phyloP scores from a whole-genome alignment of 345 rosid species.

The Populus pruinosa region DNA sequence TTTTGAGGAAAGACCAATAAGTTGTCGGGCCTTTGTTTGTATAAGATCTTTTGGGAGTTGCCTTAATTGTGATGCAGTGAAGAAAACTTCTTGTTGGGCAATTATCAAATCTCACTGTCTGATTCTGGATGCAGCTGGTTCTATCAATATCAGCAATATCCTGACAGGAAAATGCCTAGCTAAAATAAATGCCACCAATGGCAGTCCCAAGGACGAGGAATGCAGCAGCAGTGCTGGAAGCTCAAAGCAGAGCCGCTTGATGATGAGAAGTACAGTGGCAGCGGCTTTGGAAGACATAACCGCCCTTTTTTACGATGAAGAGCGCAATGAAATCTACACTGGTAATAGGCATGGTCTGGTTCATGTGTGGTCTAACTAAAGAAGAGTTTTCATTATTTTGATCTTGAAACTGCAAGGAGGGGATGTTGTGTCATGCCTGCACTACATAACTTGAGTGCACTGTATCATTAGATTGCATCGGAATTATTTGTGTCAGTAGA shows the following conservation, averaged over 20 bases:
- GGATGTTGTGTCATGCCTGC: neutral
- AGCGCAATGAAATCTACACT: constrained; percentile 87
- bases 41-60: constrained; percentile 1
- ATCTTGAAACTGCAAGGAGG: neutral
- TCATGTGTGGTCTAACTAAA: constrained; percentile 85
- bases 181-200: constrained; percentile 64
- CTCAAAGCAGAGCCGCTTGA: constrained; percentile 25
- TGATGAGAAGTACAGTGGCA: constrained; percentile 53
- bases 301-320: constrained; percentile 86
- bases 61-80: neutral
- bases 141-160: constrained; percentile 87
- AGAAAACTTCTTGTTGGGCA: neutral
- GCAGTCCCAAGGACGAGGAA: constrained; percentile 42
- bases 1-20: neutral
- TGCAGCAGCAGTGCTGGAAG: constrained; percentile 42
- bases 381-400: neutral
- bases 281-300: constrained; percentile 92
- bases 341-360: constrained; percentile 79
- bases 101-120: neutral
- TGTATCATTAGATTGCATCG: neutral
- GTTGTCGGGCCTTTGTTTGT: neutral
- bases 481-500: constrained; percentile 1
- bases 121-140: constrained; percentile 59
- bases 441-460: neutral
- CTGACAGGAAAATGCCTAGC: constrained; percentile 94